phyloP scores from a whole-genome alignment of 345 rosid species.

The Boechera divaricarpa region DNA sequence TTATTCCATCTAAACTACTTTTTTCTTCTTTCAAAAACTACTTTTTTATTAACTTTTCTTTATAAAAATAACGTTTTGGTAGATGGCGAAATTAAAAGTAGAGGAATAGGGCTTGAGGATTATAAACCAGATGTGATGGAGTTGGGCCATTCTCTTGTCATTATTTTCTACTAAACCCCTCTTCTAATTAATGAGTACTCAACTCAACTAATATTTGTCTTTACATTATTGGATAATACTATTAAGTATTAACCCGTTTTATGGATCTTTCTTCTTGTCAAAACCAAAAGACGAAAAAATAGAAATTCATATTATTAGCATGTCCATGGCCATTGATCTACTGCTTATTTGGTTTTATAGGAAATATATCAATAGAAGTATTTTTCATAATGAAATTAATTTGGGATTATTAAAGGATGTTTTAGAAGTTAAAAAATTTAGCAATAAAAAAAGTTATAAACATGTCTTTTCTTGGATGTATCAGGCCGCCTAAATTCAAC shows the following conservation, averaged over 20 bases:
- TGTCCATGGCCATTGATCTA: not conserved
- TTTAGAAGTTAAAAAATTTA: not conserved
- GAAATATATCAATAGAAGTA: not conserved
- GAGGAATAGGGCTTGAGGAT: constrained; percentile 28
- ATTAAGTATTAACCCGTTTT: not conserved
- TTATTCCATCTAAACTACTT: constrained; percentile 19
- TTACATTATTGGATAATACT: constrained; percentile 11
- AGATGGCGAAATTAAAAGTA: constrained; percentile 23
- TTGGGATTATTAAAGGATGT: not conserved
- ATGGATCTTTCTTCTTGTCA: not conserved
- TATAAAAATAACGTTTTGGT: not conserved
- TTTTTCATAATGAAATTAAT: not conserved
- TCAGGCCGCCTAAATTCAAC: constrained; percentile 36
- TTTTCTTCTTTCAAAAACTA: not conserved
- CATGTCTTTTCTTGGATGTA: constrained; percentile 22
- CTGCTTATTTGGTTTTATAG: not conserved
- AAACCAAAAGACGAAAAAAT: constrained; percentile 1
- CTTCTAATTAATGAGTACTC: constrained; percentile 21
- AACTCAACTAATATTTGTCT: constrained; percentile 16
- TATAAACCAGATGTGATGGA: constrained; percentile 36
- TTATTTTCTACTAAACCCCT: constrained; percentile 32
- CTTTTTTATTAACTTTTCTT: not conserved
- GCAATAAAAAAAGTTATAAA: no score
- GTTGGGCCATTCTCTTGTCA: constrained; percentile 42
- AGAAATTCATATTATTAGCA: constrained; percentile 1